A percentile compares a stretch with the other conserved stretches of the same genome.
Conservation (phyloP, 768 basidiomycete genomes). For the Lentinula detonsa region DNA sequence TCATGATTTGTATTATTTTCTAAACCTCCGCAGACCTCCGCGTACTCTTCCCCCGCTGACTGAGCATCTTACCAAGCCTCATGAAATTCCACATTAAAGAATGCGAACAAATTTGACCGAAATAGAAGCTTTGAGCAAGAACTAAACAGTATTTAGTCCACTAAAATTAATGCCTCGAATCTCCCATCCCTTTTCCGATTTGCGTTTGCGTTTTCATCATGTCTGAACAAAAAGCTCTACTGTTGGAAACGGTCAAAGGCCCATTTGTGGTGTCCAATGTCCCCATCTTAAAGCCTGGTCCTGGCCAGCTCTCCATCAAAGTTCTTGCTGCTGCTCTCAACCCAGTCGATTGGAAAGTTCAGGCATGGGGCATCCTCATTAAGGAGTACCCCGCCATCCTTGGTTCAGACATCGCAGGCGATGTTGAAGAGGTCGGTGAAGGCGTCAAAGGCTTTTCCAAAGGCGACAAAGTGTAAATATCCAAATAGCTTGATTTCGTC, state of each 20-base stretch:
- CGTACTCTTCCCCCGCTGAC: not conserved
- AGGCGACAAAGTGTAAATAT: constrained; percentile 48
- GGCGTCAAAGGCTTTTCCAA: constrained; percentile 42
- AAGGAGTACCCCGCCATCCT: constrained; percentile 38
- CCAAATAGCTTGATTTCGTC: not conserved
- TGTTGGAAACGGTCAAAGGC: constrained; percentile 2
- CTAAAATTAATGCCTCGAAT: too few relatives aligned
- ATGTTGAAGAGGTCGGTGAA: constrained; percentile 44
- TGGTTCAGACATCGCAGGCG: constrained; percentile 47
- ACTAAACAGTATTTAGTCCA: too few relatives aligned
- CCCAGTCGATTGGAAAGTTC: constrained; percentile 19
- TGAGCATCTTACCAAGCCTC: not conserved
- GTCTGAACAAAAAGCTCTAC: constrained; percentile 4
- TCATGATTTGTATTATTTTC: too few relatives aligned
- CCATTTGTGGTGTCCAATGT: not conserved
- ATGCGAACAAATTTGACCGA: too few relatives aligned
- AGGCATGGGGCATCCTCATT: constrained; percentile 30
- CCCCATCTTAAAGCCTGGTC: not conserved
- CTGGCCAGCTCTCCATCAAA: constrained; percentile 5
- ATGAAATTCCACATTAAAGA: too few relatives aligned
- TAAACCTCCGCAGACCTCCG: too few relatives aligned
- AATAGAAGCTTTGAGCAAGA: too few relatives aligned
- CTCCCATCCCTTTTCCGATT: not conserved
- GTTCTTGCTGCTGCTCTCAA: not conserved
- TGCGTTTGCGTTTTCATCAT: not conserved